phyloP scores from a whole-genome alignment of 2,329 filamentous ascomycete species.

The Talaromyces sp. region DNA sequence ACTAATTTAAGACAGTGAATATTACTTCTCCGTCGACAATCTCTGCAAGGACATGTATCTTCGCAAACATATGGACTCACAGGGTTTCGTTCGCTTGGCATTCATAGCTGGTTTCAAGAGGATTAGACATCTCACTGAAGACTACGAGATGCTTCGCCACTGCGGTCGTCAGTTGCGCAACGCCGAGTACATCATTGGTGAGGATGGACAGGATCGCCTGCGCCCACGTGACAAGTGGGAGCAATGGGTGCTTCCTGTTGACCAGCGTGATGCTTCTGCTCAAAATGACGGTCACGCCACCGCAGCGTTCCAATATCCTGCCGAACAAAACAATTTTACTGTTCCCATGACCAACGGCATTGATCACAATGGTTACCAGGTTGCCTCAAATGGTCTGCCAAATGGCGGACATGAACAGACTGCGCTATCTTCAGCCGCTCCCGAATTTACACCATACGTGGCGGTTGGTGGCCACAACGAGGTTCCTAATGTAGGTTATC shows the following conservation, averaged over 20 bases:
- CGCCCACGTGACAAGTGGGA: slow-evolving; percentile 75
- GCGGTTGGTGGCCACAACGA: slow-evolving; percentile 32
- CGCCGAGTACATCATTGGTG: slow-evolving; percentile 72
- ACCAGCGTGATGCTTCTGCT: slow-evolving; percentile 69
- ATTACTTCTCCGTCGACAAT: slow-evolving; percentile 97
- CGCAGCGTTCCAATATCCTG: slow-evolving; percentile 34
- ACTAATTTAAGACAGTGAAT: slow-evolving; percentile 63
- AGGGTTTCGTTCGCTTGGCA: slow-evolving; percentile 81
- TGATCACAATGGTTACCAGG: slow-evolving; percentile 22
- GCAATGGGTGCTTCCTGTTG: slow-evolving; percentile 71
- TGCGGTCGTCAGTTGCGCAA: slow-evolving; percentile 70
- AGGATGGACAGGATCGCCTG: slow-evolving; percentile 76
- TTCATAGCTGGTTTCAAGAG: slow-evolving; percentile 86
- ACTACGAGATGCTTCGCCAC: slow-evolving; percentile 70
- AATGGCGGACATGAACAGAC: slow-evolving; percentile 47
- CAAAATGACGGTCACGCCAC: slow-evolving; percentile 68
- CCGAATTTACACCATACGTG: slow-evolving; percentile 58
- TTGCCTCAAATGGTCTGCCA: slow-evolving; percentile 27
- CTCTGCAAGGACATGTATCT: slow-evolving; percentile 89
- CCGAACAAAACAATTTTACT: slow-evolving; percentile 32
- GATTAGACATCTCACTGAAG: slow-evolving; percentile 69
- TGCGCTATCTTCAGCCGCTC: slow-evolving; percentile 62
- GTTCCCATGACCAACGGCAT: slow-evolving; percentile 31
- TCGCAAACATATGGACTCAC: slow-evolving; percentile 87
- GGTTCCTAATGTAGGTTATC: slow-evolving; percentile 38